Evolutionary conservation across 768 basidiomycete species (phyloP).

Genomic region (Calvatia gigantea): DNA sequence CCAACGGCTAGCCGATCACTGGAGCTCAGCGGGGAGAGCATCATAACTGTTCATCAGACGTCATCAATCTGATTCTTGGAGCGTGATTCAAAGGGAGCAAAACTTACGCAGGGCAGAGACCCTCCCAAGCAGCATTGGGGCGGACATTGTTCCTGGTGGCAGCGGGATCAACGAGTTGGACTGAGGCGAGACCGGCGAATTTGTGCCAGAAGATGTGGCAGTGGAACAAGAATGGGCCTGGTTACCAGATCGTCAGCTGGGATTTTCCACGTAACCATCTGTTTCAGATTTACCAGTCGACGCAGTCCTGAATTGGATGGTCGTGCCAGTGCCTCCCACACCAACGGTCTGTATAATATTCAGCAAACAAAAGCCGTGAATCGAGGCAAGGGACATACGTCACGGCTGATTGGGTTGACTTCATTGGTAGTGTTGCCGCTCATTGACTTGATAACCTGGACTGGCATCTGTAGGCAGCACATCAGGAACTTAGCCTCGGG

Average conservation of each 20-base stretch:
- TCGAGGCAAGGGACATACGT: slow-evolving; percentile 38
- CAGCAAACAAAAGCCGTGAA: neutral
- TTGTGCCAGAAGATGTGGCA: slow-evolving; percentile 18
- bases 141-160: slow-evolving; percentile 6
- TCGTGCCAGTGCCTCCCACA: slow-evolving; percentile 16
- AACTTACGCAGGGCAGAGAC: slow-evolving; percentile 16
- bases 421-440: slow-evolving; percentile 32
- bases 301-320: slow-evolving; percentile 20
- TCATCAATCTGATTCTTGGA: neutral
- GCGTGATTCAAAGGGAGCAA: neutral
- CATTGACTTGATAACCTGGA: slow-evolving; percentile 25
- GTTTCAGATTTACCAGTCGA: slow-evolving; percentile 10
- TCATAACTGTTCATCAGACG: neutral
- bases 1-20: no score
- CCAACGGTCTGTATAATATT: slow-evolving; percentile 9
- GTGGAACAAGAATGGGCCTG: slow-evolving; percentile 19
- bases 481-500: neutral
- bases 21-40: neutral
- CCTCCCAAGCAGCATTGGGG: slow-evolving; percentile 10
- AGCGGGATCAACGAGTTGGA: slow-evolving; percentile 11
- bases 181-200: slow-evolving; percentile 16
- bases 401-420: slow-evolving; percentile 51
- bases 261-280: no score
- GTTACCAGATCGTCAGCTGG: neutral
- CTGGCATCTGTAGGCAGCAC: neutral